Percentiles rank a stretch among this genome's conserved stretches.
Evolutionary conservation across 75 land plant genomes (phyloP).

Genomic region (Adiantum capillusveneris): DNA sequence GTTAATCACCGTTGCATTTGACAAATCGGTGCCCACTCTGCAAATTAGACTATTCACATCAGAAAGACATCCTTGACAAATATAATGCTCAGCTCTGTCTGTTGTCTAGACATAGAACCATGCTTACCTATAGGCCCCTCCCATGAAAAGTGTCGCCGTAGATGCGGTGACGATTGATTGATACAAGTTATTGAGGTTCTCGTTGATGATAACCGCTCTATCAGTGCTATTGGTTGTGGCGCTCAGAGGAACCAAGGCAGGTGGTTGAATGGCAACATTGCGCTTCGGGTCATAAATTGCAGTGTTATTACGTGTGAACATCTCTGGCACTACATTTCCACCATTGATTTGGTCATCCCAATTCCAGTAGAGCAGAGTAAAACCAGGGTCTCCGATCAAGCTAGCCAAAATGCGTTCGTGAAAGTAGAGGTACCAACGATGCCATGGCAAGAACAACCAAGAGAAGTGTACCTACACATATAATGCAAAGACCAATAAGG

Average conservation of each 20-base stretch:
- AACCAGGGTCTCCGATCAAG: slow-evolving; percentile 31
- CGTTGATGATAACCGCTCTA: neutral
- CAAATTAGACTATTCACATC: too few relatives aligned
- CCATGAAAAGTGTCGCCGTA: neutral
- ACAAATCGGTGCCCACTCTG: slow-evolving; percentile 6
- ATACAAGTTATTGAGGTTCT: neutral
- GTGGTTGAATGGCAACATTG: neutral
- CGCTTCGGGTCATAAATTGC: neutral
- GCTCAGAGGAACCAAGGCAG: neutral
- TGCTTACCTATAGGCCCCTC: neutral
- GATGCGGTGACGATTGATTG: neutral
- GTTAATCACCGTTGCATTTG: neutral
- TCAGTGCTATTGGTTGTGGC: neutral
- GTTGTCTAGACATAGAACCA: slow-evolving; percentile 9
- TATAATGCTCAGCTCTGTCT: too few relatives aligned
- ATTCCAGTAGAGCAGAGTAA: slow-evolving; percentile 47
- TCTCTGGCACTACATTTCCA: slow-evolving; percentile 12
- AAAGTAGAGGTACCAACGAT: slow-evolving; percentile 20
- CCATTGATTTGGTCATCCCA: slow-evolving; percentile 27
- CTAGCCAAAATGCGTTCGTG: slow-evolving; percentile 31
- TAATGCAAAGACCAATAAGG: too few relatives aligned
- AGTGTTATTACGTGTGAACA: neutral
- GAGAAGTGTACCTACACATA: too few relatives aligned
- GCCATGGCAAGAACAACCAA: too few relatives aligned
- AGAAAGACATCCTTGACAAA: too few relatives aligned